Evolutionary conservation across 192 early-diverging fungal genomes (phyloP), one percentile per base, ranked within the genome.

Genomic region (Cladochytrium replicatum): DNA sequence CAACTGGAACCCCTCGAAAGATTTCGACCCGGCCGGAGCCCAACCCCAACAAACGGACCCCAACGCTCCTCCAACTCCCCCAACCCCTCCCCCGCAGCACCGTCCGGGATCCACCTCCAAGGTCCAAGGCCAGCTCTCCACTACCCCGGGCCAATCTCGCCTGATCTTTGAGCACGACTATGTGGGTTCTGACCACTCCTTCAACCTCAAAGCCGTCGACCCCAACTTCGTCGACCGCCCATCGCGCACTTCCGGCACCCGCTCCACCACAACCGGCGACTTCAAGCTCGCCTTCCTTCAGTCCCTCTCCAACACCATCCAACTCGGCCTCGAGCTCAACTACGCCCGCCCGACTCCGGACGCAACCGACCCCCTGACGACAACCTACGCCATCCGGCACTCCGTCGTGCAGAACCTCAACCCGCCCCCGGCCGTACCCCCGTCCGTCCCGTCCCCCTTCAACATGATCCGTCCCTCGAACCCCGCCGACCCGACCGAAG

Each of bases 201-300:
- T 86, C 55, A 94, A 86, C 64, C 44, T 89, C 62, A 99, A 97
- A 75, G 88, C 85, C 34, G 80, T 97, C 67, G 97, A 99, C 78
- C 87, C 93, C 27, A 92, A 91, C 46, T 85, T 84, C 2, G 56
- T 88, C 6, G 92, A 96, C 50, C 41, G 49, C 6, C 71, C 71
- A n/a, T 43, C 58, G n/a, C 46, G 47, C 9, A 58, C 50, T 29
- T 45, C 42, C 19, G 47, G 48, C 2, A 24, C 22, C 15, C 47
- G 50, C 17, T 66, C 64, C 6, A 34, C 61, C 32, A 66, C 69
- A 45, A 97, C 92, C 11, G 96, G 96, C 37, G 83, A 94, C 42
- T 94, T 77, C 64, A 74, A 89, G 43, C 69, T 82, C 38, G 86
- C 80, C 32, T 93, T 89, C 66, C 67, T 99, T 41, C 93, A 99